Base-by-base conservation (phyloP, 768 basidiomycete genomes). In the Agaricus subrufescens region DNA sequence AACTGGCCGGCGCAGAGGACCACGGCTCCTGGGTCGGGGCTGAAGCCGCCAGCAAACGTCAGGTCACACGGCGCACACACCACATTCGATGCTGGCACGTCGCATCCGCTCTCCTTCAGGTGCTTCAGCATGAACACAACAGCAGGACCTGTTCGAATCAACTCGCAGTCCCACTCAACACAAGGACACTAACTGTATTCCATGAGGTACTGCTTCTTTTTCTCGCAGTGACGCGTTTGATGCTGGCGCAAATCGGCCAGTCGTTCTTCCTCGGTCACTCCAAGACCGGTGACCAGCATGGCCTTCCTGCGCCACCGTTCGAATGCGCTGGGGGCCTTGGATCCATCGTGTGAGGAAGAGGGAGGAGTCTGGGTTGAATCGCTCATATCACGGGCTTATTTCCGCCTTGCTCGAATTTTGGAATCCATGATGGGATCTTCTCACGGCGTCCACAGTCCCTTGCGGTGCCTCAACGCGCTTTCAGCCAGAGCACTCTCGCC, bases 61-160 rank as follows among this genome's bases (percentile, higher is more conserved):
- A 68, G 66, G 65, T 88, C 87, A 73, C 97, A 98, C 2, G 95
- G 91, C 4, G 83, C 76, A 72, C 95, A 98, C 60, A 89, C 74
- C 30, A 98, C 78, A 57, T 94, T 88, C 25, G 82, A 75, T 1
- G 84, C 72, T 3, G 87, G 82, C 23, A 93, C 85, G 4, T 82
- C 73, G 60, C 85, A 88, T 3, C 91, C 88, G 6, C 84, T 82
- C 1, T 87, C 75, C 58, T 81, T 75, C n/a, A 98, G 80, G 64
- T 97, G 94, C 65, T 93, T 87, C 38, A 94, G 77, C 87, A 99
- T 92, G 73, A 98, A 97, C 8, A 86, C 81, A 1, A 98, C 82
- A 3, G 84, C 74, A 10, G 94, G 94, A 66, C 93, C 95, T 97
- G 44, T 30, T 8, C 15, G 44, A 34, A 6, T 34, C 11, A 2